Conservation (phyloP, 179 eudicot genomes). For the Spergularia azorica region DNA sequence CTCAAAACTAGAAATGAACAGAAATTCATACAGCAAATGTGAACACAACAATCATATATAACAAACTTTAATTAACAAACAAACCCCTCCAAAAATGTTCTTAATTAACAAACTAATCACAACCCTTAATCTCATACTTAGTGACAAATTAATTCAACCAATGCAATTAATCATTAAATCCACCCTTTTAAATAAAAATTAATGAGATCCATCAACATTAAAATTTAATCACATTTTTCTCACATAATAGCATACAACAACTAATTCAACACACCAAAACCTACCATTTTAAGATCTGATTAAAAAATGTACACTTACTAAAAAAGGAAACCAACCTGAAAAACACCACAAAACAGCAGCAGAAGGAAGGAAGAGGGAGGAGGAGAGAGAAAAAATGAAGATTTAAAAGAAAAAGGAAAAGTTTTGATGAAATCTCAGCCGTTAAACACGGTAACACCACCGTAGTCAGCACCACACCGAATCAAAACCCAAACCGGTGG, state of each 20-base stretch:
- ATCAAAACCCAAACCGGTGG: neutral
- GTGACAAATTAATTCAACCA: too few species aligned
- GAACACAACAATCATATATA: neutral
- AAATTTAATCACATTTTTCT: neutral
- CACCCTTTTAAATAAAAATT: neutral
- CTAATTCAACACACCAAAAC: neutral
- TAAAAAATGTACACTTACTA: neutral
- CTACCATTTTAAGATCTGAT: neutral
- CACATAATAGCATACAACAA: neutral
- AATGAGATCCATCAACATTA: neutral
- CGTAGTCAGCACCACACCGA: slow-evolving; percentile 9
- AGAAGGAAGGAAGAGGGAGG: neutral
- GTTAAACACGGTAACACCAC: neutral
- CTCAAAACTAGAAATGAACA: neutral
- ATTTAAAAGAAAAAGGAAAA: too few species aligned
- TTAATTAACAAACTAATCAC: neutral
- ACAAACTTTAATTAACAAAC: too few species aligned
- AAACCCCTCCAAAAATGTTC: too few species aligned
- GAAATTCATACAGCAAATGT: neutral
- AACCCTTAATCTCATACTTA: too few species aligned
- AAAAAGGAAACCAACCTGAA: slow-evolving; percentile 10
- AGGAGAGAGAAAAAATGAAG: neutral
- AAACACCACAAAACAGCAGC: neutral
- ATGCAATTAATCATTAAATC: neutral
- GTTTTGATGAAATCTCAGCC: slow-evolving; percentile 6